phyloP scores from a whole-genome alignment of 2,329 filamentous ascomycete species.

The Ceratocystis destructans region DNA sequence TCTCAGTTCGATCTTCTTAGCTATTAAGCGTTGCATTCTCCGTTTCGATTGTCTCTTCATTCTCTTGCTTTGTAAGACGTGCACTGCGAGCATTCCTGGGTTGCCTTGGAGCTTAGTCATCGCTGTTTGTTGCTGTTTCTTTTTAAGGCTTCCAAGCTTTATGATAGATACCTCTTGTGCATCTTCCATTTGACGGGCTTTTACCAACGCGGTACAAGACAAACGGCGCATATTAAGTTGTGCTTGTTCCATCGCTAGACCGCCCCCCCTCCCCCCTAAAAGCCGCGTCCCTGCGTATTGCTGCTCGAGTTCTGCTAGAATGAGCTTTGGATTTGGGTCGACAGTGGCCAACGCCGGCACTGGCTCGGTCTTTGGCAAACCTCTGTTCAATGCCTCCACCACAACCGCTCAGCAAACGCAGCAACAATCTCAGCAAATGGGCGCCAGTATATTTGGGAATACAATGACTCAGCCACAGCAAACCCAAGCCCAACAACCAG shows the following conservation, averaged over 20 bases:
- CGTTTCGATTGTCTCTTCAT: too few relatives aligned
- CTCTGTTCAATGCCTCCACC: constrained; percentile 24
- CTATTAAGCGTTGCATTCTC: neutral
- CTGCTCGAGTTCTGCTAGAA: neutral
- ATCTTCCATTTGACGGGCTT: neutral
- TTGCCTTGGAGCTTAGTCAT: neutral
- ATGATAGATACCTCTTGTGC: neutral
- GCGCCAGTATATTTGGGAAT: constrained; percentile 19
- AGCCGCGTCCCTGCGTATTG: too few relatives aligned
- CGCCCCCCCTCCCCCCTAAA: too few relatives aligned
- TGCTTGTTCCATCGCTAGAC: too few relatives aligned
- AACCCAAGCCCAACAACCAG: constrained; percentile 31
- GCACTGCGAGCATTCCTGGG: neutral
- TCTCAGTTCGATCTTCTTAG: neutral
- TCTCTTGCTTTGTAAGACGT: too few relatives aligned
- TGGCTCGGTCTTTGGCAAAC: constrained; percentile 14
- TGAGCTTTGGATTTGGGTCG: constrained; percentile 14
- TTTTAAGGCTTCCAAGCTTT: neutral
- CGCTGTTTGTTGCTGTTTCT: neutral
- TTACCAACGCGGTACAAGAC: neutral
- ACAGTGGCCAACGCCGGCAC: constrained; percentile 16
- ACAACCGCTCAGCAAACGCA: constrained; percentile 23
- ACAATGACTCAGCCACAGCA: constrained; percentile 25
- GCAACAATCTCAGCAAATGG: constrained; percentile 27
- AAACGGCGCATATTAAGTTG: too few relatives aligned